Conservation (phyloP, 2,329 filamentous ascomycete genomes). For the Clonostachys solani region DNA sequence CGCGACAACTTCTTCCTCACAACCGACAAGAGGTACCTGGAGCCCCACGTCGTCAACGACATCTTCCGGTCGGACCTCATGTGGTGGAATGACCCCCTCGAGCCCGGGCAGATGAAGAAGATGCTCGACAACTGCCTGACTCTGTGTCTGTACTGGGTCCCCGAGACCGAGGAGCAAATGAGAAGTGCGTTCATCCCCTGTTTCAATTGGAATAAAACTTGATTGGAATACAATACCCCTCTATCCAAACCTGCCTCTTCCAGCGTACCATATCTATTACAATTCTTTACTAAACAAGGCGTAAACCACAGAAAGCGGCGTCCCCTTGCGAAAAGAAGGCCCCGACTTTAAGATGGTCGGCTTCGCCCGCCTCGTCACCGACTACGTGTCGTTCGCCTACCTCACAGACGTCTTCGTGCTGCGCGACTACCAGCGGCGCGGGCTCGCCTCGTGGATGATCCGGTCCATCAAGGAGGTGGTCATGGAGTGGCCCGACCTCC, state of each 20-base stretch:
- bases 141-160: constrained; percentile 49
- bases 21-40: constrained; percentile 52
- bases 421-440: constrained; percentile 52
- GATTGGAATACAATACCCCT: background rate
- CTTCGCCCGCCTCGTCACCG: constrained; percentile 58
- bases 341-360: constrained; percentile 29
- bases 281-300: background rate
- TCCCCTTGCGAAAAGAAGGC: constrained; percentile 19
- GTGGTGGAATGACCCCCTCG: constrained; percentile 55
- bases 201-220: constrained; percentile 16
- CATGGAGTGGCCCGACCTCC: constrained; percentile 52
- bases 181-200: constrained; percentile 22
- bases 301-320: constrained; percentile 20
- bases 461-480: constrained; percentile 53
- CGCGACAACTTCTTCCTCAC: constrained; percentile 55
- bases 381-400: constrained; percentile 65
- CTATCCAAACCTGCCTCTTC: background rate
- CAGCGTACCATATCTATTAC: background rate
- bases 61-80: constrained; percentile 52
- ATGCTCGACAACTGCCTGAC: constrained; percentile 56
- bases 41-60: constrained; percentile 47
- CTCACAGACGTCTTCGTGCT: constrained; percentile 64
- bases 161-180: constrained; percentile 30
- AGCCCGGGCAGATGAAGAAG: constrained; percentile 40
- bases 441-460: constrained; percentile 64